These are phyloP conservation scores for Exophiala phaeomuriformis DNA, from an alignment of 2,329 filamentous ascomycete species.

Conservation along the genomic window DNA sequence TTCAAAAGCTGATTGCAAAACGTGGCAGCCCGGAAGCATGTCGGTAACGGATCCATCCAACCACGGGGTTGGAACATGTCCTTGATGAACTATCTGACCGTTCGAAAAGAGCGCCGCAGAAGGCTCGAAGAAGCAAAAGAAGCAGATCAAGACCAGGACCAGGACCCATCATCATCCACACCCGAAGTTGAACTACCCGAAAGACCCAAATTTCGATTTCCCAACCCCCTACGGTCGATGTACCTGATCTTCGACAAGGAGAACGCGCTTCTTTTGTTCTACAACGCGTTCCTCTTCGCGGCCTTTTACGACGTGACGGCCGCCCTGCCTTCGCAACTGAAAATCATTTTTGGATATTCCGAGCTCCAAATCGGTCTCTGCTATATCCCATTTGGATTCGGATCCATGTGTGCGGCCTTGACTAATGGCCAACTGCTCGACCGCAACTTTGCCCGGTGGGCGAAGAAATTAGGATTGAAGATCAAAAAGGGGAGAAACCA, in stretches of 20 bases:
- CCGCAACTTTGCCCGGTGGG: slow-evolving; percentile 65
- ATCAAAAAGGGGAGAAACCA: slow-evolving; percentile 53
- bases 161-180: neutral
- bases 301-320: slow-evolving; percentile 44
- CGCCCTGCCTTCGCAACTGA: slow-evolving; percentile 42
- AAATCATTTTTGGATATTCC: slow-evolving; percentile 41
- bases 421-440: slow-evolving; percentile 51
- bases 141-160: neutral
- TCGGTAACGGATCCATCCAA: slow-evolving; percentile 36
- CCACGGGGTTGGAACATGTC: slow-evolving; percentile 36
- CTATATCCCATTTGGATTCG: slow-evolving; percentile 30
- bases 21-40: slow-evolving; percentile 28
- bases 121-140: slow-evolving; percentile 7
- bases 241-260: slow-evolving; percentile 34
- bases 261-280: slow-evolving; percentile 33
- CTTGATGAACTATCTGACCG: slow-evolving; percentile 24
- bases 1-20: neutral
- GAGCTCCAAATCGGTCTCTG: slow-evolving; percentile 42
- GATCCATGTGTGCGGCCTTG: slow-evolving; percentile 27
- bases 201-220: slow-evolving; percentile 26
- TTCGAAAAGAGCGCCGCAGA: slow-evolving; percentile 21
- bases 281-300: slow-evolving; percentile 41
- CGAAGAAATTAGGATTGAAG: slow-evolving; percentile 52
- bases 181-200: too few species aligned
- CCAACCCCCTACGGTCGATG: slow-evolving; percentile 40